Evolutionary conservation across 2,329 filamentous ascomycete species (phyloP).

Genomic region (Metarhizium anisopliae): DNA sequence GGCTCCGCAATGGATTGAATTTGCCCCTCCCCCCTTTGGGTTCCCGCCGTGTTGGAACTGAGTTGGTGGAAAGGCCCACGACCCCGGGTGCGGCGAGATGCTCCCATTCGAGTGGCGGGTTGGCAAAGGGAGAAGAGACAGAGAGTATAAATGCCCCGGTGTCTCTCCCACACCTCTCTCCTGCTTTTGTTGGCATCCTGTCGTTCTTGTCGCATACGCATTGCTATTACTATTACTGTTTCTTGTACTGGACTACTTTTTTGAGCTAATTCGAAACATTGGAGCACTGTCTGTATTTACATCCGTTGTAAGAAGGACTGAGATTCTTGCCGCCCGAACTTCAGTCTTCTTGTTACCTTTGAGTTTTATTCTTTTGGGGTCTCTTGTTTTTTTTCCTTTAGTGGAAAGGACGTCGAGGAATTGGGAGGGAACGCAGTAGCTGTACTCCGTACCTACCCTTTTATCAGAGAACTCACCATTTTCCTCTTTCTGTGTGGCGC

Average conservation of each 20-base stretch:
- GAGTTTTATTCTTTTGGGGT: background rate
- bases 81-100: background rate
- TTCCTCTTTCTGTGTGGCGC: slow-evolving; percentile 10
- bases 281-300: background rate
- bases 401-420: background rate
- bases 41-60: background rate
- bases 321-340: background rate
- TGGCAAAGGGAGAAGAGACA: background rate
- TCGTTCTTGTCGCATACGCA: background rate
- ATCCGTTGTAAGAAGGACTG: background rate
- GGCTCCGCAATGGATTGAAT: too few species aligned
- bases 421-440: slow-evolving; percentile 10
- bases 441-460: slow-evolving; percentile 13
- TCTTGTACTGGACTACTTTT: background rate
- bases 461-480: slow-evolving; percentile 12
- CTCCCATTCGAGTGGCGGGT: background rate
- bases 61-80: background rate
- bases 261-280: background rate
- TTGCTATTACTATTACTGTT: background rate
- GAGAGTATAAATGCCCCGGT: background rate
- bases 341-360: background rate
- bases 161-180: background rate
- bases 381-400: background rate
- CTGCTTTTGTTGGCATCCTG: background rate
- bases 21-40: background rate